A percentile compares a stretch with the other conserved stretches of the same genome.
Evolutionary conservation across 345 rosid species (phyloP).

Genomic region (Dovyalis caffra): DNA sequence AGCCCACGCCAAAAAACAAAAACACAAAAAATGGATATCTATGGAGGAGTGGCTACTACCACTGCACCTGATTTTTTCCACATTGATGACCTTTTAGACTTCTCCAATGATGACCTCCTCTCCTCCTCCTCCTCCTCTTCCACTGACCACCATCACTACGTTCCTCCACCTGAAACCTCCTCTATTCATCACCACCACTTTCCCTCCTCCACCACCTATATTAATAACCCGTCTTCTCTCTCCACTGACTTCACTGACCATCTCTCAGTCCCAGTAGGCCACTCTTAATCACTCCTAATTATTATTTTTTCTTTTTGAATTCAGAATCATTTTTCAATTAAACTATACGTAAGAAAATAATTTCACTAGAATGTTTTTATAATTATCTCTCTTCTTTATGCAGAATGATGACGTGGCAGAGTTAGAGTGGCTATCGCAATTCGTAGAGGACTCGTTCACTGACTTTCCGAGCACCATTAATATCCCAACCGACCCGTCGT

Average conservation of each 20-base stretch:
- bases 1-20: background rate
- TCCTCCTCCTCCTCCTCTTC: constrained; percentile 36
- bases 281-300: background rate
- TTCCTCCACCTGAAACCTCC: constrained; percentile 23
- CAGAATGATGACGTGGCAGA: constrained; percentile 85
- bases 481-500: constrained; percentile 30
- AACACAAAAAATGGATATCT: constrained; percentile 45
- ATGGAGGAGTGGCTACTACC: constrained; percentile 33
- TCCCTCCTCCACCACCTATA: constrained; percentile 23
- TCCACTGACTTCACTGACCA: constrained; percentile 55
- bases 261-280: constrained; percentile 59
- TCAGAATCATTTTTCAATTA: background rate
- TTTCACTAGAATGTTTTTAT: background rate
- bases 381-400: background rate
- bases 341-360: background rate
- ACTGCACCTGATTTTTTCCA: constrained; percentile 49
- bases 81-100: constrained; percentile 76
- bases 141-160: constrained; percentile 19
- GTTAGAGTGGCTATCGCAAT: constrained; percentile 76
- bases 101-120: constrained; percentile 54
- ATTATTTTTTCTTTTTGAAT: background rate
- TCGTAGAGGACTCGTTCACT: constrained; percentile 71
- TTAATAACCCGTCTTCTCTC: background rate
- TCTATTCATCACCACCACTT: constrained; percentile 12
- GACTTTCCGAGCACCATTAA: constrained; percentile 47